Evolutionary conservation across 108 stramenopile species (phyloP).

Genomic region (Discostella pseudostelligera): DNA sequence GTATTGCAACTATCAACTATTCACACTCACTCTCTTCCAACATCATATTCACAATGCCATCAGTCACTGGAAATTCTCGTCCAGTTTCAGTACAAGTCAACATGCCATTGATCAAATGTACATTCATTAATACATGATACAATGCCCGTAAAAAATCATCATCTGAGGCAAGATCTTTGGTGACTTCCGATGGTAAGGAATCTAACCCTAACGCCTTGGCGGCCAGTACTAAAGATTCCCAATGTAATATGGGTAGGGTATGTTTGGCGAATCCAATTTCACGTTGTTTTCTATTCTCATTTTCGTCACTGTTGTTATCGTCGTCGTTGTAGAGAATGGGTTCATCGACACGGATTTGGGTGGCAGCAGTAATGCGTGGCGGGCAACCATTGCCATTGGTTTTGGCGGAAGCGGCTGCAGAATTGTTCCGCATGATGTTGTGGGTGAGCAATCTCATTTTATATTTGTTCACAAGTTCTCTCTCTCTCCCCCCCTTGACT

Average conservation of each 20-base stretch:
- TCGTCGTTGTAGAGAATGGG: constrained; percentile 26
- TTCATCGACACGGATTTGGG: constrained; percentile 80
- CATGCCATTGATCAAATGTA: constrained; percentile 90
- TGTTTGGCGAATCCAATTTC: constrained; percentile 78
- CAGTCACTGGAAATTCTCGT: constrained; percentile 86
- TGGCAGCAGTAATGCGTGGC: constrained; percentile 81
- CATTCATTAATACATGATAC: constrained; percentile 94
- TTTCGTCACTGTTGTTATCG: constrained; percentile 1
- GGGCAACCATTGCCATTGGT: constrained; percentile 35
- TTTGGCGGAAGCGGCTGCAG: constrained; percentile 68
- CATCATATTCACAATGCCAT: constrained; percentile 92
- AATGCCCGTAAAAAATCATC: constrained; percentile 79
- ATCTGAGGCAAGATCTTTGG: constrained; percentile 74
- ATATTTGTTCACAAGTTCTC: not conserved
- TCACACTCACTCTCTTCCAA: constrained; percentile 86
- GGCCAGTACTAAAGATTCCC: constrained; percentile 68
- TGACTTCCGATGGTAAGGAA: constrained; percentile 72
- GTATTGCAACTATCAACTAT: not conserved
- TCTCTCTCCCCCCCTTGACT: too few relatives aligned
- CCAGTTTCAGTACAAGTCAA: constrained; percentile 90
- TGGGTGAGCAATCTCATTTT: constrained; percentile 78
- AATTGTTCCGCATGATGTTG: constrained; percentile 85
- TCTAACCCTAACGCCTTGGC: constrained; percentile 75
- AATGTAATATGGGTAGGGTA: constrained; percentile 63
- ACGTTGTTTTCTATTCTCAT: constrained; percentile 28